Base-by-base conservation (phyloP, 192 early-diverging fungal genomes). In the Mortierella hygrophila region DNA sequence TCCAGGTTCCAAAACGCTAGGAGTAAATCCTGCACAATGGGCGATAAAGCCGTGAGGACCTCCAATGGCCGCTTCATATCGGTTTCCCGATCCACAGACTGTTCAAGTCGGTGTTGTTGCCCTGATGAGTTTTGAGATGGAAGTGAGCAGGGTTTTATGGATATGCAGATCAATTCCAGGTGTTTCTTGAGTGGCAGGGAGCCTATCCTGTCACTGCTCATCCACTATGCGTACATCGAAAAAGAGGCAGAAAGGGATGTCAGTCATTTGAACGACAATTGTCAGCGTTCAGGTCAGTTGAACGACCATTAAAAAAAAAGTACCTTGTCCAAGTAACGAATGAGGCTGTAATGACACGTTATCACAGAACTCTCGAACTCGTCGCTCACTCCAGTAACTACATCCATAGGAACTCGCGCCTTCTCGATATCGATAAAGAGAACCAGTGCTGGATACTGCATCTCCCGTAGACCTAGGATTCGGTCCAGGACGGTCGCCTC, bases 381-480 rank as follows among this genome's bases (percentile, higher is more conserved):
- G 18, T 29, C 38, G 6, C 60, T 20, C 26, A 15, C 18, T 10
- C 18, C 23, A 49, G 5, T 1, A 7, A 32, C n/a, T 21, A 6
- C 18, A 52, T 52, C 49, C 49, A 52, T 6, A 8, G 21, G 35
- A 7, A 42, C 16, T 2, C 75, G 74, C 11, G 68, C 63, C 41
- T 86, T 86, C 15, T 81, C 75, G 23, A 86, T 16, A 73, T 86
- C 84, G 57, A 86, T 78, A n/a, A 86, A 26, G 0, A 86, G 32
- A 8, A 77, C 72, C 49, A 86, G 54, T 6, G 23, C 29, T 2
- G 60, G 40, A 44, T 78, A 63, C 57, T 86, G 79, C n/a, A 52
- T 69, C 29, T 26, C 52, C 4, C 6, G 40, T 4, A 26, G 0
- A n/a, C 38, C 3, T 0, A 81, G 32, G 1, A 81, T 60, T 7